Evolutionary conservation across 495 filamentous ascomycete genomes (phyloP), one percentile per base, ranked within the genome.

Genomic region (Tuber borchii): DNA sequence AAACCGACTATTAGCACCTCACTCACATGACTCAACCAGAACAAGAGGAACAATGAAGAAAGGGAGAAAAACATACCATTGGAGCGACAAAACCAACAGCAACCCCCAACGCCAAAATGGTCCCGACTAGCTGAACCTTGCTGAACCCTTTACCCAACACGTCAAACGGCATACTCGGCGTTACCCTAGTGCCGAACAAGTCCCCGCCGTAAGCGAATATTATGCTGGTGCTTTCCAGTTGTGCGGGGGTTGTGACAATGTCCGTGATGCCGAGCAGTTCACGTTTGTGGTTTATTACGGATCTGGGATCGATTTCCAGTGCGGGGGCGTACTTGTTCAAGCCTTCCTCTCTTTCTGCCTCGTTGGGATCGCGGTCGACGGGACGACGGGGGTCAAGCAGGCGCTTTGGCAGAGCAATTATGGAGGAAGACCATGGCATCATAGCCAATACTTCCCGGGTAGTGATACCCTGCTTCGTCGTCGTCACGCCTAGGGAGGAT

Each of bases 391-490:
- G 93, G 83, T 97, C 93, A 72, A 97, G 87, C 68, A 93, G 83
- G 8, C 87, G 84, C 61, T 92, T 90, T 22, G 95, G 94, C 73
- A 99, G 91, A 40, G 89, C 90, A 72, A 93, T 85, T 74, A 99
- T 90, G 45, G 91, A 86, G 81, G 92, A 90, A 3, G 89, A 87
- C 46, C 87, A 86, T 12, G 93, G 89, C 14, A 97, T 86, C 61
- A 90, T 89, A 71, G 91, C 93, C 45, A 99, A 88, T 8, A 99
- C 86, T 75, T 93, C 90, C 31, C 92, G 90, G 39, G 89, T 90
- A 7, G 93, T 95, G 84, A 99, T 97, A 22, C 95, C 95, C 86
- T 99, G 95, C 46, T 92, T 89, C 9, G 95, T 99, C 82, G 93
- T 89, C 12, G 94, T 96, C 31, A 96, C 92, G 8, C 91, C 87